Conservation (phyloP, 129 eudicot genomes). For the Flaveria ramosissima region DNA sequence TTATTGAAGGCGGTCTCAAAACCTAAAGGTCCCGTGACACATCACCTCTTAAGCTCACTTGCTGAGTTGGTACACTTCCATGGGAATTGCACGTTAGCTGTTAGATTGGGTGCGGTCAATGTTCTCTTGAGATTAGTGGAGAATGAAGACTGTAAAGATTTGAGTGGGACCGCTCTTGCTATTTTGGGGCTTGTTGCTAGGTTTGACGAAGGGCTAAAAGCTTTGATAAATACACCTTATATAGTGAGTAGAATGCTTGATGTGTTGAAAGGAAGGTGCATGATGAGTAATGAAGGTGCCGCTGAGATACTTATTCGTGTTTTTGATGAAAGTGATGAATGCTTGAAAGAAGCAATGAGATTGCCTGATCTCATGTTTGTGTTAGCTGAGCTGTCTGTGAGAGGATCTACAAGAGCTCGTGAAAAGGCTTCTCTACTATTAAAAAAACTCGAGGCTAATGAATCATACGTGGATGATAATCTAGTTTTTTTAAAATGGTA, state of each 20-base stretch:
- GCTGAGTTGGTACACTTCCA: constrained; percentile 78
- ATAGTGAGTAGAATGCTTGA: constrained; percentile 52
- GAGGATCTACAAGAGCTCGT: constrained; percentile 64
- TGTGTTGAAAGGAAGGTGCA: constrained; percentile 59
- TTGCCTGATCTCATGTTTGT: constrained; percentile 55
- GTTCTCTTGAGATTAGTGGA: constrained; percentile 51
- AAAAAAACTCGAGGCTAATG: constrained; percentile 61
- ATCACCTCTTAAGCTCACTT: constrained; percentile 69
- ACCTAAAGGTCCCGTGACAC: constrained; percentile 46
- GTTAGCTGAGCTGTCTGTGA: constrained; percentile 68
- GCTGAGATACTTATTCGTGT: constrained; percentile 55
- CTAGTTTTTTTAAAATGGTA: constrained; percentile 41
- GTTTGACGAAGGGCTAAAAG: constrained; percentile 71
- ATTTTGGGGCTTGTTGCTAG: constrained; percentile 61
- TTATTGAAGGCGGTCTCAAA: constrained; percentile 50
- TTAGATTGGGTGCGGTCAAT: constrained; percentile 52
- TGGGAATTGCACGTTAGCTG: constrained; percentile 85
- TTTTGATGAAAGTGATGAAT: constrained; percentile 70
- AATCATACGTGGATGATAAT: constrained; percentile 31
- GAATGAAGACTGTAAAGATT: constrained; percentile 53
- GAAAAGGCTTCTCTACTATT: constrained; percentile 65
- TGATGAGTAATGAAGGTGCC: constrained; percentile 72
- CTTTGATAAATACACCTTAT: constrained; percentile 45
- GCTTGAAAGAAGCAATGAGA: constrained; percentile 58
- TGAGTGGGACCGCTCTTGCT: constrained; percentile 62